Base-by-base conservation (phyloP, 352 stramenopile species). In the Pythium grandisporangium region DNA sequence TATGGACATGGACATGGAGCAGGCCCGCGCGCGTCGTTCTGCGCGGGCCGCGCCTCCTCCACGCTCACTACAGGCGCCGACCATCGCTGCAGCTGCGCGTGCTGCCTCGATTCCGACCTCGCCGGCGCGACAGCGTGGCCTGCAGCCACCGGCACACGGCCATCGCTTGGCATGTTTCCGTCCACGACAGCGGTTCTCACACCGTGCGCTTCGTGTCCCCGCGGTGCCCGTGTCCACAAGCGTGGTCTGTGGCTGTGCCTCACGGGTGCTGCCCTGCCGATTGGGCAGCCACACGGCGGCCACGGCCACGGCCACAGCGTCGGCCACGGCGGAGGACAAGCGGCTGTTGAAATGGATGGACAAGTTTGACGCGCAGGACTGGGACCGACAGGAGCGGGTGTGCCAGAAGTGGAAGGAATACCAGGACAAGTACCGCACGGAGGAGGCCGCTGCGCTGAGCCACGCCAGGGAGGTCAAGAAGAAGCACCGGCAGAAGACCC, bases 391-490 rank as follows among this genome's bases (percentile, higher is more conserved):
- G 6, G 51, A 63, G 22, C 60, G 63, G 26, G 61, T 84, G 35
- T 74, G 74, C 40, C 70, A 84, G 42, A 83, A 83, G 51, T 84
- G 74, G 74, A 66, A 67, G 33, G 70, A 83, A 37, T 71, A 84
- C 40, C 70, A 87, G 45, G 62, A 75, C 32, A 66, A 64, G 23
- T 69, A 80, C 35, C 34, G 42, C n/a, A n/a, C n/a, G n/a, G n/a
- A n/a, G n/a, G n/a, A n/a, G n/a, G n/a, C n/a, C n/a, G n/a, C n/a
- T n/a, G n/a, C n/a, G n/a, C n/a, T n/a, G n/a, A n/a, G n/a, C n/a
- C n/a, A n/a, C n/a, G n/a, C n/a, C n/a, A n/a, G n/a, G n/a, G n/a
- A n/a, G n/a, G n/a, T n/a, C n/a, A n/a, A n/a, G n/a, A n/a, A n/a
- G n/a, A n/a, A n/a, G n/a, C n/a, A n/a, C n/a, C n/a, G n/a, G n/a